These are phyloP conservation scores for Linanthus parryae DNA, from an alignment of 148 eudicot genomes.

Conservation along the genomic window DNA sequence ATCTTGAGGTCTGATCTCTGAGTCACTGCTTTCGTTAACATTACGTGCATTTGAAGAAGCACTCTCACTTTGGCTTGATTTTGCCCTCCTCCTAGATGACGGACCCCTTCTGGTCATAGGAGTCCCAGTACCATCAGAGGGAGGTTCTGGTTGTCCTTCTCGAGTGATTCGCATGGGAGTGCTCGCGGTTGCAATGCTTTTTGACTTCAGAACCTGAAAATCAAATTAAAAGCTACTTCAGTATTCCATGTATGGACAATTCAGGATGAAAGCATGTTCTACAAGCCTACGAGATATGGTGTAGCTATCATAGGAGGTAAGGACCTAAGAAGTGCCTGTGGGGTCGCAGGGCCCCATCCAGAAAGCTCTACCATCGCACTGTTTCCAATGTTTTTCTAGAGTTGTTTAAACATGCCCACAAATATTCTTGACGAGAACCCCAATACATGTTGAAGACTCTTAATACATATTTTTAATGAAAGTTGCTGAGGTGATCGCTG, in stretches of 20 bases:
- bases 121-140: slow-evolving; percentile 36
- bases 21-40: slow-evolving; percentile 73
- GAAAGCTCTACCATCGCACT: no score
- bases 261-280: no score
- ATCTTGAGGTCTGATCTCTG: slow-evolving; percentile 56
- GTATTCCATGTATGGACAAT: background rate
- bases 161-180: slow-evolving; percentile 27
- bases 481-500: no score
- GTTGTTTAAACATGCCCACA: no score
- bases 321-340: no score
- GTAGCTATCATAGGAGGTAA: no score
- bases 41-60: slow-evolving; percentile 64
- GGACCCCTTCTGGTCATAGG: slow-evolving; percentile 39
- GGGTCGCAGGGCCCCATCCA: no score
- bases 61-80: slow-evolving; percentile 69
- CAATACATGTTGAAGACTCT: no score
- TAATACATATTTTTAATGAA: no score
- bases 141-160: slow-evolving; percentile 41
- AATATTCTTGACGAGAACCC: no score
- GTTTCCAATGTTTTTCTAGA: no score
- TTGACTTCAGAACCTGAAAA: slow-evolving; percentile 42
- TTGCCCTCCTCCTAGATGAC: slow-evolving; percentile 42
- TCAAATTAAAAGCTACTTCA: slow-evolving; percentile 5
- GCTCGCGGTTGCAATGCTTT: slow-evolving; percentile 27
- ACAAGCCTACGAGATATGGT: no score